These are phyloP conservation scores for Globisporangium recalcitrans DNA, from an alignment of 352 stramenopile genomes.

Conservation along the genomic window DNA sequence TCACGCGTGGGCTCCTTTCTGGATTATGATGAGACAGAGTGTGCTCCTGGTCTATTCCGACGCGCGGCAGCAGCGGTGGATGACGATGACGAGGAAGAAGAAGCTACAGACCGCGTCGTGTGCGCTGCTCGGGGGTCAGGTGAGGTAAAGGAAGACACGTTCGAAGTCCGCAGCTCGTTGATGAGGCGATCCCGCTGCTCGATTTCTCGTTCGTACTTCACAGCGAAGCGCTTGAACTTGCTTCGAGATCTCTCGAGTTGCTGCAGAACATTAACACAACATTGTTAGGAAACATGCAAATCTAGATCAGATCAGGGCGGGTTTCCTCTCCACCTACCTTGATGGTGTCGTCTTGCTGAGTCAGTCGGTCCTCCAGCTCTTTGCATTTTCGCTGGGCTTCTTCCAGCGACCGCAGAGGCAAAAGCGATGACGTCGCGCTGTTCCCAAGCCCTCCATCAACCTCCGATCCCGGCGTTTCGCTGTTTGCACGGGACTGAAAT, in stretches of 20 bases:
- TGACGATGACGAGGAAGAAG: constrained; percentile 34
- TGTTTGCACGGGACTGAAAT: constrained; percentile 23
- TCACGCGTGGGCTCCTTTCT: not conserved
- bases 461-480: constrained; percentile 22
- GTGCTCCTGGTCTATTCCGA: not conserved
- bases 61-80: constrained; percentile 18
- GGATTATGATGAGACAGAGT: not conserved
- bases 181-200: constrained; percentile 59
- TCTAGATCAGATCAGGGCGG: no score
- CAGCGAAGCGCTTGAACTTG: constrained; percentile 84
- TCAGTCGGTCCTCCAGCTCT: constrained; percentile 69
- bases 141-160: constrained; percentile 40
- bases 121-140: constrained; percentile 23
- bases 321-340: no score
- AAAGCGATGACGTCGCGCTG: constrained; percentile 38
- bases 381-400: constrained; percentile 71
- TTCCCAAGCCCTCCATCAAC: constrained; percentile 17
- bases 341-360: constrained; percentile 72
- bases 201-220: constrained; percentile 82
- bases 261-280: constrained; percentile 21
- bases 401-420: constrained; percentile 57
- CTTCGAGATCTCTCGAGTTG: constrained; percentile 78
- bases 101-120: constrained; percentile 23
- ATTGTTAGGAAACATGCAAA: not conserved
- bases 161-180: constrained; percentile 39